Evolutionary conservation across 177 flowering plant species (phyloP), one percentile per base, ranked within the genome.

Genomic region (Vitis hybrid): DNA sequence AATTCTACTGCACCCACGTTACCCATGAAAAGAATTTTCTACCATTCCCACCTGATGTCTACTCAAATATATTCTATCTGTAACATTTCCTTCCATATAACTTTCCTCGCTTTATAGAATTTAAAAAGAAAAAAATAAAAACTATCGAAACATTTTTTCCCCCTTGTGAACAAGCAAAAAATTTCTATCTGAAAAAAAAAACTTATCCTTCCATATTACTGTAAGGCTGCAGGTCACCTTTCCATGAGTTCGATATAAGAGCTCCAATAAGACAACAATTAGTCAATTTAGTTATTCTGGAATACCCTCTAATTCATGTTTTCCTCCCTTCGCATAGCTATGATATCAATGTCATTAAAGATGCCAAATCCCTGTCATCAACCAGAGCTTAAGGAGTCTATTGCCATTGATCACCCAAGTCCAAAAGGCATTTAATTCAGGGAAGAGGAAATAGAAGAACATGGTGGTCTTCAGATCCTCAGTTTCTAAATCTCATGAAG

Each of bases 261-360:
- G 77, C 81, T 8, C 85, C 91, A 46, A 10, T 96, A 49, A 24
- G 24, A 21, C 24, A 21, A 21, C 24, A 21, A 75, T 79, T 93
- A 17, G 78, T 82, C 17, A 75, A 82, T 69, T 13, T 81, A 64
- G 76, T 77, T 57, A 74, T 96, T 30, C 24, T 96, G 65, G 97
- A 94, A 80, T 90, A 88, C 76, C 99, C 97, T 15, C 83, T 86
- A 6, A 88, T 96, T 68, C 83, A 88, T 78, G 91, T 92, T 55
- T 85, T 78, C 68, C 89, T 92, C n/a, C 94, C 95, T 17, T 83
- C 95, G 2, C 83, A 89, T 17, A 74, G 19, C 46, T 72, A 19
- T 64, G 78, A 87, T 71, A 85, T 90, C 75, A 90, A 88, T 73
- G 82, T 93, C 19, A 62, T 82, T 35, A 85, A 82, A 67, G 77